Evolutionary conservation across 2,329 filamentous ascomycete species (phyloP).

Genomic region (Zopfia rhizophila): DNA sequence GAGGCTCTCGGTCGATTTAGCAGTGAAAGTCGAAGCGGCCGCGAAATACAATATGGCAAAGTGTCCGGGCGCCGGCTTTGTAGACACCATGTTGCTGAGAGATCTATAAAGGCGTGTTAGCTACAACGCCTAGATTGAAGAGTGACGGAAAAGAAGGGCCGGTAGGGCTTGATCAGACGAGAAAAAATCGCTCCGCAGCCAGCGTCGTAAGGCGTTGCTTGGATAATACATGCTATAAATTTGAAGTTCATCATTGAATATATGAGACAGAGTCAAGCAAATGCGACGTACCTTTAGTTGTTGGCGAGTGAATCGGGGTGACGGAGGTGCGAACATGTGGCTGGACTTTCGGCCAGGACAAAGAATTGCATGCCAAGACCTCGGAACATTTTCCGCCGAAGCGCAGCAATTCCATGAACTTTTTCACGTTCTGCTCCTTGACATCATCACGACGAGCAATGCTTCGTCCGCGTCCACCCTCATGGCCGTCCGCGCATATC

Average conservation of each 20-base stretch:
- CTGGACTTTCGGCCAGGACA: slow-evolving; percentile 26
- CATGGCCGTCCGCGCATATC: slow-evolving; percentile 23
- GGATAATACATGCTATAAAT: slow-evolving; percentile 63
- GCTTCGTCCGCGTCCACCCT: not conserved
- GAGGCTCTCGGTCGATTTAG: slow-evolving; percentile 72
- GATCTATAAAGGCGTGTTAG: slow-evolving; percentile 25
- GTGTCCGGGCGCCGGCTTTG: slow-evolving; percentile 68
- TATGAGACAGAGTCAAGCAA: slow-evolving; percentile 1
- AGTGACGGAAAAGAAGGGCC: slow-evolving; percentile 5
- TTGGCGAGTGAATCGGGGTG: slow-evolving; percentile 21
- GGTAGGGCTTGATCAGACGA: slow-evolving; percentile 37
- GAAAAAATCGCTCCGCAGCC: slow-evolving; percentile 44
- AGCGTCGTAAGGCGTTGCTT: slow-evolving; percentile 42
- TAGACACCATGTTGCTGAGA: slow-evolving; percentile 44
- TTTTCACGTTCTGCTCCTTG: no score
- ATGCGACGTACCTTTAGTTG: slow-evolving; percentile 29
- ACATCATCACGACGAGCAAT: no score
- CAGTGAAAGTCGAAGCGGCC: slow-evolving; percentile 75
- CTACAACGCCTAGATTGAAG: not conserved
- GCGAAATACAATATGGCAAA: slow-evolving; percentile 89
- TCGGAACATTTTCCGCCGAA: no score
- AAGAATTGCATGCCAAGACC: no score
- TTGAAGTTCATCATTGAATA: slow-evolving; percentile 50
- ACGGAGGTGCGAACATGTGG: slow-evolving; percentile 27
- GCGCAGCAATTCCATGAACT: no score